phyloP scores from a whole-genome alignment of 1,284 basidiomycete species.

The Pulchroboletus neoregius region DNA sequence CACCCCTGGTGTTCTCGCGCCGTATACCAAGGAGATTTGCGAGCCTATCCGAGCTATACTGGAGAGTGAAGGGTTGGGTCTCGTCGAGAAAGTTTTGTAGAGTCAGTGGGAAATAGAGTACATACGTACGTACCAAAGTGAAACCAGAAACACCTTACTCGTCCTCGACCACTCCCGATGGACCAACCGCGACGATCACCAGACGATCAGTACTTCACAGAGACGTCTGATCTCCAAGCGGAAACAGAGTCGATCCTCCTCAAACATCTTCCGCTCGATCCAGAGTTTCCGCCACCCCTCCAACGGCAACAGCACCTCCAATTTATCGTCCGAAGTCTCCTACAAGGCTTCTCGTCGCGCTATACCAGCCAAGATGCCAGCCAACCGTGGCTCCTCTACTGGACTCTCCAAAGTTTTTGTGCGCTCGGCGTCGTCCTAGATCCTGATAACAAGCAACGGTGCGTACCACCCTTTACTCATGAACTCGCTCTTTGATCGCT shows the following conservation, averaged over 20 bases:
- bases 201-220: slow-evolving; percentile 57
- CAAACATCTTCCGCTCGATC: slow-evolving; percentile 39
- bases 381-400: slow-evolving; percentile 90
- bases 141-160: too few species aligned
- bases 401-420: slow-evolving; percentile 82
- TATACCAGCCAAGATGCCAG: slow-evolving; percentile 88
- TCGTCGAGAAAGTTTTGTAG: slow-evolving; percentile 65
- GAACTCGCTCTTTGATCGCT: too few species aligned
- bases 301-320: slow-evolving; percentile 62
- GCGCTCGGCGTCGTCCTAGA: slow-evolving; percentile 76
- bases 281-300: slow-evolving; percentile 36
- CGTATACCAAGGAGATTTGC: slow-evolving; percentile 86
- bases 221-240: slow-evolving; percentile 61
- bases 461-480: too few species aligned
- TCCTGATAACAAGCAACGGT: slow-evolving; percentile 70
- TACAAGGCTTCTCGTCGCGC: slow-evolving; percentile 71
- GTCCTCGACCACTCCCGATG: slow-evolving; percentile 15
- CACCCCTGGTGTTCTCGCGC: slow-evolving; percentile 80
- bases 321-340: slow-evolving; percentile 63
- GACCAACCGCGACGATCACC: slow-evolving; percentile 35
- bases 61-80: slow-evolving; percentile 81
- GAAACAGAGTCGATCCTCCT: slow-evolving; percentile 66
- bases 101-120: too few species aligned
- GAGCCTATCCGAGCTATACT: slow-evolving; percentile 74
- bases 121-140: too few species aligned